A percentile compares a stretch with the other conserved stretches of the same genome.
Evolutionary conservation across 495 filamentous ascomycete species (phyloP).

Genomic region (Aspergillus saccharolyticus): DNA sequence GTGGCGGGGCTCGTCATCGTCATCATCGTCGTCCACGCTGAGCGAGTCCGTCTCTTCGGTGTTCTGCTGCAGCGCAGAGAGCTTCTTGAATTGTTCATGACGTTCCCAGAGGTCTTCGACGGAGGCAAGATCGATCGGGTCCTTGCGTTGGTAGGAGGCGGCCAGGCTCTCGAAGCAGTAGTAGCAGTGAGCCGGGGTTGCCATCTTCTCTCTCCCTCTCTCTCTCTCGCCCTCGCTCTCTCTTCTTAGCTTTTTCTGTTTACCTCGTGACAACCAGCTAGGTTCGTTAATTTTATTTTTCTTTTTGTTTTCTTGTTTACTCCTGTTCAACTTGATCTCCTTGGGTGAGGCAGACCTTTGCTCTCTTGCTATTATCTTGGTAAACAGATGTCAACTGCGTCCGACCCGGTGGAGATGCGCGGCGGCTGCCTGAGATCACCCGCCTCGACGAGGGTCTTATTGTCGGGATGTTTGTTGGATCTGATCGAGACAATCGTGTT

Average conservation of each 20-base stretch:
- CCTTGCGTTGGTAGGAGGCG: slow-evolving; percentile 57
- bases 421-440: not conserved
- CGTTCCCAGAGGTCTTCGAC: slow-evolving; percentile 70
- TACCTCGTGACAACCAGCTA: not conserved
- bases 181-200: slow-evolving; percentile 74
- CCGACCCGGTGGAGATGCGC: not conserved
- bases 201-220: slow-evolving; percentile 57
- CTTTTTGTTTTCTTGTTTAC: too few relatives aligned
- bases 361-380: not conserved
- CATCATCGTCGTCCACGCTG: slow-evolving; percentile 22
- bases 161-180: slow-evolving; percentile 85
- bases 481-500: not conserved
- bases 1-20: slow-evolving; percentile 12
- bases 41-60: slow-evolving; percentile 18
- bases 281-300: too few relatives aligned
- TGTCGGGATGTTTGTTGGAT: slow-evolving; percentile 5
- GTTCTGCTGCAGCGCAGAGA: slow-evolving; percentile 27
- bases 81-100: slow-evolving; percentile 42
- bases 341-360: not conserved
- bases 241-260: too few relatives aligned
- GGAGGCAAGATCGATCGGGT: slow-evolving; percentile 52
- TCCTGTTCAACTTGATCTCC: not conserved
- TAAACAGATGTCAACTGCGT: not conserved
- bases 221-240: not conserved
- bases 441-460: not conserved